phyloP scores from a whole-genome alignment of 2,329 filamentous ascomycete species.

The Monosporascus sp. region DNA sequence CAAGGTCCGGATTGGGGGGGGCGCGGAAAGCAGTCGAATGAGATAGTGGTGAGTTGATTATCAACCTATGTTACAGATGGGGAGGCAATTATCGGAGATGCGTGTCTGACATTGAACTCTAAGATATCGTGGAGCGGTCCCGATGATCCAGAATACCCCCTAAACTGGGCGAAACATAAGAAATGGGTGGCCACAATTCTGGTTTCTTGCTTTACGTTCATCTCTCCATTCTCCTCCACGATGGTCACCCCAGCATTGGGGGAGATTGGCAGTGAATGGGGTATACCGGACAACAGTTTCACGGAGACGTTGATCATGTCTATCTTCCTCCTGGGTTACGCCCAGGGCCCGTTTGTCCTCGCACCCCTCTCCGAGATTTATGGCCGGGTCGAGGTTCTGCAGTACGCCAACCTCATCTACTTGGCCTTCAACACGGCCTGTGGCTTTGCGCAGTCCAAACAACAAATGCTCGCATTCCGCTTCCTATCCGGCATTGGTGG shows the following conservation, averaged over 20 bases:
- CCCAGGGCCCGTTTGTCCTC: conserved; percentile 39
- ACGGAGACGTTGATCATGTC: conserved; percentile 36
- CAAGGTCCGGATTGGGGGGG: too few relatives aligned
- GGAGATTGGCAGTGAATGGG: conserved; percentile 37
- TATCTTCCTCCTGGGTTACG: conserved; percentile 43
- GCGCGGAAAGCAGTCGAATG: too few relatives aligned
- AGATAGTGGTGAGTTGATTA: too few relatives aligned
- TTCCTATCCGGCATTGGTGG: conserved; percentile 43
- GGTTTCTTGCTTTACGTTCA: conserved; percentile 42
- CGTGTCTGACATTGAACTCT: too few relatives aligned
- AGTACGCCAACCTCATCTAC: conserved; percentile 39
- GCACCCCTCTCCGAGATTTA: conserved; percentile 23
- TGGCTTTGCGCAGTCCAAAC: conserved; percentile 37
- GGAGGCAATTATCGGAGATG: too few relatives aligned
- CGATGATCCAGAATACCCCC: conserved; percentile 33
- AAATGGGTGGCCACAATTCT: conserved; percentile 31
- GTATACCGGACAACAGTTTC: conserved; percentile 33
- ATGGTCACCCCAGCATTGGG: conserved; percentile 44
- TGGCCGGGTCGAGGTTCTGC: conserved; percentile 42
- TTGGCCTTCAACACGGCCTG: conserved; percentile 48
- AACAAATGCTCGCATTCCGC: conserved; percentile 43
- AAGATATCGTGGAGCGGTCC: conserved; percentile 33
- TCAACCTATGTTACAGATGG: too few relatives aligned
- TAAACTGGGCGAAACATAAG: conserved; percentile 39
- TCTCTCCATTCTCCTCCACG: conserved; percentile 49